A percentile compares a stretch with the other conserved stretches of the same genome.
These are phyloP conservation scores for Rhizophagus clarus DNA, from an alignment of 192 early-diverging fungal species.

Conservation along the genomic window DNA sequence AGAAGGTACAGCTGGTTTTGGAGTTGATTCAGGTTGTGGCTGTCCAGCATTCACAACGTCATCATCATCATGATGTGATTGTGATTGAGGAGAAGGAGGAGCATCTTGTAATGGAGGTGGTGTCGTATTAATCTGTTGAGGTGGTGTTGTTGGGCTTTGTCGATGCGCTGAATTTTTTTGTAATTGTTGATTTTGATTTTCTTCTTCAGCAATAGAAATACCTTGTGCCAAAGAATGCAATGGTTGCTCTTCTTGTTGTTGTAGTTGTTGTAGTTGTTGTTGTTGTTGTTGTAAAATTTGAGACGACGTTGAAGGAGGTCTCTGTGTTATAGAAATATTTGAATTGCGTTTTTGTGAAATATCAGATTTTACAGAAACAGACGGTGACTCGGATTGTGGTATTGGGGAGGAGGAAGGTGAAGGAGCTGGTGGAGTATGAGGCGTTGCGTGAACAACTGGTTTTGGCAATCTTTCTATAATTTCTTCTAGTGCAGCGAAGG, in stretches of 20 bases:
- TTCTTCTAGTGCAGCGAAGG: neutral
- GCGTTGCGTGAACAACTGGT: neutral
- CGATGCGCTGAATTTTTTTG: no score
- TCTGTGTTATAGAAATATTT: neutral
- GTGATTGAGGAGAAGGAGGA: neutral
- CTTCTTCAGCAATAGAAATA: neutral
- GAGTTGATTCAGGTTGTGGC: neutral
- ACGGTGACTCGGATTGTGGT: neutral
- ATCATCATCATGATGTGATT: neutral
- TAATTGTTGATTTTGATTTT: neutral
- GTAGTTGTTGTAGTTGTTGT: no score
- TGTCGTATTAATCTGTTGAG: neutral
- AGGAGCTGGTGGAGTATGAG: neutral
- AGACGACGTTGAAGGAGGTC: neutral
- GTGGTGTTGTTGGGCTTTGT: neutral
- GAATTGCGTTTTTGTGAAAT: neutral
- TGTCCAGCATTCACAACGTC: neutral
- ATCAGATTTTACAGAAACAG: neutral
- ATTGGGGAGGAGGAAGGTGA: neutral
- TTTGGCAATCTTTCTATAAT: constrained; percentile 8
- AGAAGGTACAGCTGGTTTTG: neutral
- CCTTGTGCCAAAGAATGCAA: neutral
- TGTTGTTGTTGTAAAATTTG: neutral
- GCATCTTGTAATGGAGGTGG: neutral
- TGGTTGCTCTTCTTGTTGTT: neutral